Percentiles rank a stretch among this genome's conserved stretches.
These are phyloP conservation scores for Telopea speciosissima DNA, from an alignment of 177 flowering plant genomes.

Conservation along the genomic window DNA sequence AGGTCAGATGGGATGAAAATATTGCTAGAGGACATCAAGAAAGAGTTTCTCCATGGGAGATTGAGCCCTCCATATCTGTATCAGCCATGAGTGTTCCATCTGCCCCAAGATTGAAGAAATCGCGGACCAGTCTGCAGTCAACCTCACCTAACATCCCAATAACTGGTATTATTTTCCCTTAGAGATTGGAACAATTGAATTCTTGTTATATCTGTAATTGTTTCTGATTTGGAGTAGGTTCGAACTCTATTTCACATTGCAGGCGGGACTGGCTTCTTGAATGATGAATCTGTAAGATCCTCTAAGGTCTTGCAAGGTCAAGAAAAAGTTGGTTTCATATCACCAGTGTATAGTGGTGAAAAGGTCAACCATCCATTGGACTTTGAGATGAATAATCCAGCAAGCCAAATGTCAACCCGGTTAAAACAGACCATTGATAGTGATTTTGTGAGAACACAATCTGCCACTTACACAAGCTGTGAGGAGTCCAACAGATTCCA, in stretches of 20 bases:
- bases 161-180: conserved; percentile 30
- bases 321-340: conserved; percentile 67
- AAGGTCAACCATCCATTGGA: conserved; percentile 35
- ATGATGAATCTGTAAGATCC: conserved; percentile 74
- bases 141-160: conserved; percentile 36
- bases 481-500: conserved; percentile 74
- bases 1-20: conserved; percentile 90
- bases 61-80: conserved; percentile 61
- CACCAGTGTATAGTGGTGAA: conserved; percentile 51
- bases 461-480: conserved; percentile 42
- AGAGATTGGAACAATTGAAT: not conserved
- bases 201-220: not conserved
- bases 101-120: conserved; percentile 72
- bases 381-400: conserved; percentile 36
- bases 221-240: not conserved
- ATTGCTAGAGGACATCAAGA: conserved; percentile 46
- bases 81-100: conserved; percentile 64
- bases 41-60: conserved; percentile 91
- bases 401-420: conserved; percentile 27
- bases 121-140: conserved; percentile 45
- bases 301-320: conserved; percentile 99
- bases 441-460: conserved; percentile 27
- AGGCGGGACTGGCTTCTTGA: conserved; percentile 45
- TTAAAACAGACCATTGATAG: conserved; percentile 17
- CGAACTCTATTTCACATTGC: conserved; percentile 10